Evolutionary conservation across 768 basidiomycete species (phyloP).

Genomic region (Amanita muscaria): DNA sequence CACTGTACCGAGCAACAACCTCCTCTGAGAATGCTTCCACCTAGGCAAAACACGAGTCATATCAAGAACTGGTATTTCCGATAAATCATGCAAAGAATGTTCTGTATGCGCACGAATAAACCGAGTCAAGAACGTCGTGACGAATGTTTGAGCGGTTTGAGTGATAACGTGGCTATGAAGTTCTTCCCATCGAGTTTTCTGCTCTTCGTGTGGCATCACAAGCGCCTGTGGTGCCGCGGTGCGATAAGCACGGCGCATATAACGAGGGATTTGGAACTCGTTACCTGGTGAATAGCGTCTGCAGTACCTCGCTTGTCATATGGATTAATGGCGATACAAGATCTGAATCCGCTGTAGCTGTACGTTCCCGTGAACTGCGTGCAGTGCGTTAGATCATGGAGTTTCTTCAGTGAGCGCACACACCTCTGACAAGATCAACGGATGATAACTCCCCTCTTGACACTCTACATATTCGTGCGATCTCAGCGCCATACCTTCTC

Average conservation of each 20-base stretch:
- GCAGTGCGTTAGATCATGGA: background rate
- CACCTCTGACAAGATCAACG: constrained; percentile 75
- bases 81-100: constrained; percentile 36
- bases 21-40: constrained; percentile 55
- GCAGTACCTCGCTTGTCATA: constrained; percentile 84
- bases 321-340: constrained; percentile 80
- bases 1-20: constrained; percentile 48
- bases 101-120: constrained; percentile 67
- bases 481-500: constrained; percentile 83
- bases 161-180: constrained; percentile 79
- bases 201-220: constrained; percentile 71
- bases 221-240: constrained; percentile 39
- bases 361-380: constrained; percentile 77
- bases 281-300: constrained; percentile 54
- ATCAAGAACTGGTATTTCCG: constrained; percentile 24
- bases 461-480: constrained; percentile 84
- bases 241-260: background rate
- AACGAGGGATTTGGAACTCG: background rate
- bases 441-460: constrained; percentile 60
- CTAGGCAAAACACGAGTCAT: constrained; percentile 49
- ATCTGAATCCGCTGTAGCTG: constrained; percentile 79
- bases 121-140: constrained; percentile 68
- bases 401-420: constrained; percentile 8
- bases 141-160: constrained; percentile 81
- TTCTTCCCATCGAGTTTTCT: constrained; percentile 71